Base-by-base conservation (phyloP, 1,284 basidiomycete genomes). In the Ganoderma multipileum region DNA sequence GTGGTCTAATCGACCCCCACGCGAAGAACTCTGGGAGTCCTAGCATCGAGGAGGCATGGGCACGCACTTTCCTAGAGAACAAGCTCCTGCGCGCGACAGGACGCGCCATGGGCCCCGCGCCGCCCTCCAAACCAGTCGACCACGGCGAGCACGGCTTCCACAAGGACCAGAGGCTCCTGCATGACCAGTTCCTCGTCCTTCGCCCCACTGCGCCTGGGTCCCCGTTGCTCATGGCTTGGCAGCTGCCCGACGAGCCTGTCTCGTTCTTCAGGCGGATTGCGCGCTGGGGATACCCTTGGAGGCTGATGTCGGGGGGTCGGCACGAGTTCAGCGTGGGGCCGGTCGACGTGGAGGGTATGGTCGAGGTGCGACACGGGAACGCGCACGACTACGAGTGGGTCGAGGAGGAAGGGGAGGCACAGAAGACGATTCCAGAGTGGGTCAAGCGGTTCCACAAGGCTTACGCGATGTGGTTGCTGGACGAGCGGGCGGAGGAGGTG, bases 381-480 rank as follows among this genome's bases (percentile, higher is more conserved):
- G 72, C 70, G 26, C 72, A 73, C 54, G 70, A 73, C 42, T 72
- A 69, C 42, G 68, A 68, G 44, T 36, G 62, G 20, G 63, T 68
- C 26, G 61, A 66, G 36, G 72, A 67, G 64, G 65, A 66, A 58
- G 69, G 63, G 28, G 44, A 61, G 28, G 66, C 58, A 36, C 66
- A 67, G 57, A 73, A 73, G 68, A 68, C 68, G 36, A 54, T 73
- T 14, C 72, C 72, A n/a, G 59, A 61, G 61, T 73, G 72, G 72
- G 41, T 66, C 12, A 28, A 42, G 61, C 62, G 70, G 54, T 39
- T 28, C 30, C 72, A 73, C 50, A 67, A 66, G 36, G 61, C 58
- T 28, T 73, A 68, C 30, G 72, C 69, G 18, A 68, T 68, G 61
- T 69, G 54, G 65, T 30, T 73, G 58, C 60, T 73, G 62, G 72